phyloP scores from a whole-genome alignment of 805 yeast species.

The Ogataea ganodermae region DNA sequence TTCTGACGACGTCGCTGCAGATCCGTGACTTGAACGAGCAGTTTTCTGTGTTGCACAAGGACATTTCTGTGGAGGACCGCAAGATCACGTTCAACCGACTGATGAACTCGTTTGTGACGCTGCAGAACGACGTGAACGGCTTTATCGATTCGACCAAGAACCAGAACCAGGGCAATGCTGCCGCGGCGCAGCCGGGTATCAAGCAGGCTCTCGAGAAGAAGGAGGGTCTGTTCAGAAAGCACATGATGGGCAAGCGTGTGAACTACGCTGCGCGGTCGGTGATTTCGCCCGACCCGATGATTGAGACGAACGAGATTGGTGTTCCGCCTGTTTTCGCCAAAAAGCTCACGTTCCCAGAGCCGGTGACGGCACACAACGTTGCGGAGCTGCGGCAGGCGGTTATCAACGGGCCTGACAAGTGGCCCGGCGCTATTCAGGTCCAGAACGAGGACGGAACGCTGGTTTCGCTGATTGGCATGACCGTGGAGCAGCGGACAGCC shows the following conservation, averaged over 20 bases:
- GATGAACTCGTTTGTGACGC: constrained; percentile 93
- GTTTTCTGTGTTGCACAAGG: constrained; percentile 63
- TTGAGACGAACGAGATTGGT: constrained; percentile 97
- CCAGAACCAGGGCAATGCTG: constrained; percentile 61
- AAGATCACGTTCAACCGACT: constrained; percentile 80
- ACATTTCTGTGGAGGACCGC: constrained; percentile 67
- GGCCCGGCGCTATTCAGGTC: constrained; percentile 98
- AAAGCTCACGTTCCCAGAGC: constrained; percentile 96
- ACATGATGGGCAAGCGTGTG: constrained; percentile 99
- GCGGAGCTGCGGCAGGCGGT: constrained; percentile 92
- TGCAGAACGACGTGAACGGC: constrained; percentile 94
- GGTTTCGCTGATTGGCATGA: constrained; percentile 83
- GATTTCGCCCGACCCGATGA: constrained; percentile 97
- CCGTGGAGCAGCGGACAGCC: constrained; percentile 90
- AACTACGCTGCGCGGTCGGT: constrained; percentile 99
- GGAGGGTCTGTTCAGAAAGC: constrained; percentile 97
- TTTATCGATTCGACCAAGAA: constrained; percentile 90
- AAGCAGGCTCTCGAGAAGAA: constrained; percentile 98
- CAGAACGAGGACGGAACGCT: constrained; percentile 94
- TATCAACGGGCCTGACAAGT: constrained; percentile 93
- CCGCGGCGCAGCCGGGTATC: constrained; percentile 87
- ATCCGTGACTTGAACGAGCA: constrained; percentile 91
- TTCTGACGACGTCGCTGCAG: constrained; percentile 74
- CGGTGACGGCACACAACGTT: constrained; percentile 90
- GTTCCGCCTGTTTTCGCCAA: constrained; percentile 98